Conservation (phyloP, 1,139 yeast genomes). For the Geotrichum bryndzae region DNA sequence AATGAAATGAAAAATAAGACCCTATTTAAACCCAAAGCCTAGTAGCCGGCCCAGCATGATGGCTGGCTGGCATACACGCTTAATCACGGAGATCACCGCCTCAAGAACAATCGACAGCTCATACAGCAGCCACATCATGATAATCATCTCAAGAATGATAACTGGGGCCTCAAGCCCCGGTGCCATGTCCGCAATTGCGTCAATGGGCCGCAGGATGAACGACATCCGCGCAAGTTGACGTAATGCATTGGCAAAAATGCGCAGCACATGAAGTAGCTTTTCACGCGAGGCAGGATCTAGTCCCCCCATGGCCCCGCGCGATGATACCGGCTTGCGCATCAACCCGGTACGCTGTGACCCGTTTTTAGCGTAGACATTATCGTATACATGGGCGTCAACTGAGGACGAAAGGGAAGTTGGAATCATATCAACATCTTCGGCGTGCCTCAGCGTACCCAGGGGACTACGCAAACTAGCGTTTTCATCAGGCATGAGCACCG, state of each 20-base stretch:
- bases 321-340: neutral
- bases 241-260: conserved; percentile 21
- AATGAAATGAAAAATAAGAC: neutral
- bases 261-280: neutral
- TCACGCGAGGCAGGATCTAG: neutral
- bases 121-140: conserved; percentile 32
- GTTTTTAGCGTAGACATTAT: neutral
- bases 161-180: conserved; percentile 28
- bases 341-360: neutral
- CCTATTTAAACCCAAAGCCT: conserved; percentile 8
- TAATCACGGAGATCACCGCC: conserved; percentile 29
- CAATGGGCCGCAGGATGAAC: conserved; percentile 28
- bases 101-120: conserved; percentile 31
- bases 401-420: conserved; percentile 8
- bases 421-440: conserved; percentile 1
- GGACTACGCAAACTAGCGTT: neutral
- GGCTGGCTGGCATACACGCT: conserved; percentile 32
- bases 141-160: conserved; percentile 30
- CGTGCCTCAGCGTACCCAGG: neutral
- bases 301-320: neutral
- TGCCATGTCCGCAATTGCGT: conserved; percentile 28
- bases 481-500: conserved; percentile 3
- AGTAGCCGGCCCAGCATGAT: conserved; percentile 27
- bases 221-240: conserved; percentile 27
- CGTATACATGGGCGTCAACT: conserved; percentile 1